phyloP scores from a whole-genome alignment of 352 stramenopile genomes.

The Pythium monospermum region DNA sequence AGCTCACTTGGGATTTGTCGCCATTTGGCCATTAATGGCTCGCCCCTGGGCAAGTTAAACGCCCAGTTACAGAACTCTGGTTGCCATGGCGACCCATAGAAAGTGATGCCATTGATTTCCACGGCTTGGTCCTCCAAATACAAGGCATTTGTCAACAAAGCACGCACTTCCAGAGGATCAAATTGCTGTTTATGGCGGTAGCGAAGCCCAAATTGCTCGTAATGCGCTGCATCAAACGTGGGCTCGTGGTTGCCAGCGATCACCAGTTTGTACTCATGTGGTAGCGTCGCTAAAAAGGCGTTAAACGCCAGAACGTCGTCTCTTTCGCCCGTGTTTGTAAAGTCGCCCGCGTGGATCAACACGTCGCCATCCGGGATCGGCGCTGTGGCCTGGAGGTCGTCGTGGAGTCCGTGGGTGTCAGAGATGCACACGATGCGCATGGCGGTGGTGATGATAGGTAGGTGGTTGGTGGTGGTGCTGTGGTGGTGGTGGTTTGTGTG shows the following conservation, averaged over 20 bases:
- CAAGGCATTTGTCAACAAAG: conserved; percentile 65
- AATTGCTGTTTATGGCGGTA: conserved; percentile 68
- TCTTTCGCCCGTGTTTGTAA: conserved; percentile 72
- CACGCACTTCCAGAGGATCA: conserved; percentile 59
- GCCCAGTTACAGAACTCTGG: conserved; percentile 84
- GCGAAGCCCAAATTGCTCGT: conserved; percentile 58
- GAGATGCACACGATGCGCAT: conserved; percentile 75
- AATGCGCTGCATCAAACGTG: conserved; percentile 69
- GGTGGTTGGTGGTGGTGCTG: not conserved
- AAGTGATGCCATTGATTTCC: conserved; percentile 64
- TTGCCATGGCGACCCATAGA: conserved; percentile 78
- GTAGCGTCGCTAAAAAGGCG: conserved; percentile 54
- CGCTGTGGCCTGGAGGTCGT: conserved; percentile 37
- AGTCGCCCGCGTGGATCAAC: conserved; percentile 87
- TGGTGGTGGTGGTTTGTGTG: too few species aligned
- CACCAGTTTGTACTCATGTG: conserved; percentile 74
- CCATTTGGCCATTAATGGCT: conserved; percentile 41
- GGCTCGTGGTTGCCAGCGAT: conserved; percentile 81
- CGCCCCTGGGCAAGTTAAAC: conserved; percentile 62
- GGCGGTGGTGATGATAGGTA: not conserved
- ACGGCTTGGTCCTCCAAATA: conserved; percentile 76
- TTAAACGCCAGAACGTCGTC: conserved; percentile 66
- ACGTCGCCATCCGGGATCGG: conserved; percentile 72
- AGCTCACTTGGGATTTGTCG: conserved; percentile 44
- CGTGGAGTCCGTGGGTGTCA: conserved; percentile 70